These are phyloP conservation scores for Rosa multiflora DNA, from an alignment of 306 rosid species.

Conservation along the genomic window DNA sequence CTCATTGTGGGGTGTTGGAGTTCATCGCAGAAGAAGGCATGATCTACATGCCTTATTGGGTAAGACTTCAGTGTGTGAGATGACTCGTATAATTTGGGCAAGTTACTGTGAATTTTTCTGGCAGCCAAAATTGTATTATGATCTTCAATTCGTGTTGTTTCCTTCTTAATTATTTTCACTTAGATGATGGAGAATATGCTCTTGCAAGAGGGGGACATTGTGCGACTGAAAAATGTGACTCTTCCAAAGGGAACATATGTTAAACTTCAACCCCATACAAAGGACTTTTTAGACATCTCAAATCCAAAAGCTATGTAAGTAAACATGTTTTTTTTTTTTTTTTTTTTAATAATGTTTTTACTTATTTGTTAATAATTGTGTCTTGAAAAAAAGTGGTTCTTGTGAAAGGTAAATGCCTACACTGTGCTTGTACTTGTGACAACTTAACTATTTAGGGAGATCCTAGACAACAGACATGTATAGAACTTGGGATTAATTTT, in stretches of 20 bases:
- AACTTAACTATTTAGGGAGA: neutral
- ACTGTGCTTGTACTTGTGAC: neutral
- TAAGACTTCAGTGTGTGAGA: constrained; percentile 38
- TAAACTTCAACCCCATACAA: constrained; percentile 96
- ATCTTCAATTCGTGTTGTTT: constrained; percentile 16
- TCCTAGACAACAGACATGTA: neutral
- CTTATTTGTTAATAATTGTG: neutral
- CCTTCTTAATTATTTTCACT: constrained; percentile 7
- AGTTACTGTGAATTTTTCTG: constrained; percentile 3
- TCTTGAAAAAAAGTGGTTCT: neutral
- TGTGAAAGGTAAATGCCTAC: neutral
- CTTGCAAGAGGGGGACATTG: constrained; percentile 88
- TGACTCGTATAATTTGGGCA: constrained; percentile 22
- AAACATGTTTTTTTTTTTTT: constrained; percentile 7
- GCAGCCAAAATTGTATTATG: constrained; percentile 2
- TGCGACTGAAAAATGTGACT: constrained; percentile 83
- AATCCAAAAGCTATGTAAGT: constrained; percentile 99
- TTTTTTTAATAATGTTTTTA: constrained; percentile 3
- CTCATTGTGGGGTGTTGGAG: constrained; percentile 97
- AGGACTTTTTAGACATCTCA: constrained; percentile 91
- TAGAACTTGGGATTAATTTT: neutral
- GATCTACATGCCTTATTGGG: constrained; percentile 99
- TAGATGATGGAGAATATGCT: constrained; percentile 99
- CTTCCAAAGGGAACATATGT: constrained; percentile 98
- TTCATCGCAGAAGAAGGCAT: constrained; percentile 99